Evolutionary conservation across 495 filamentous ascomycete genomes (phyloP).

Genomic region (Penicillium goetzii): DNA sequence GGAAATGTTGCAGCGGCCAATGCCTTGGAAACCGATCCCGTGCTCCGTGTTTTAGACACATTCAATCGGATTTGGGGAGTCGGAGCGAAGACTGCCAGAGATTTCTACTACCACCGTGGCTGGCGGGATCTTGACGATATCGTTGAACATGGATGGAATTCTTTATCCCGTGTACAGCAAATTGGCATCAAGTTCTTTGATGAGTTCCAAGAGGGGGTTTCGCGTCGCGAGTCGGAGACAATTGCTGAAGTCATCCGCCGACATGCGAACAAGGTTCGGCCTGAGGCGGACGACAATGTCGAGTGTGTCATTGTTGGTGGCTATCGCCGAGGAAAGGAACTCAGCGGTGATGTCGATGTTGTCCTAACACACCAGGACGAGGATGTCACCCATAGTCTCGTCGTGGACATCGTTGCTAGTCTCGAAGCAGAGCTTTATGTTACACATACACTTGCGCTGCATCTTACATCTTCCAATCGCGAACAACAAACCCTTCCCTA

Average conservation of each 20-base stretch:
- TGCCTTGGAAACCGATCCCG: constrained; percentile 65
- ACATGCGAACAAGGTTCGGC: constrained; percentile 60
- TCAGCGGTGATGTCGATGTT: constrained; percentile 81
- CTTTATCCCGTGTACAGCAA: constrained; percentile 78
- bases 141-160: constrained; percentile 78
- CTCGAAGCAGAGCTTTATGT: constrained; percentile 73
- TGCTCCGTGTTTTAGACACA: constrained; percentile 61
- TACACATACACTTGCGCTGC: constrained; percentile 78
- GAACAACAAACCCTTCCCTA: constrained; percentile 70
- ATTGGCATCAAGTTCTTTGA: constrained; percentile 97
- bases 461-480: constrained; percentile 65
- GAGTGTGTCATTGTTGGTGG: constrained; percentile 80
- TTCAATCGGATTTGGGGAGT: constrained; percentile 92
- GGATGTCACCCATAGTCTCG: constrained; percentile 62
- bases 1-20: constrained; percentile 64
- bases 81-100: constrained; percentile 76
- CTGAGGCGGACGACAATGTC: constrained; percentile 50
- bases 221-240: constrained; percentile 70
- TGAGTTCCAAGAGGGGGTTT: constrained; percentile 74
- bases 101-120: constrained; percentile 77
- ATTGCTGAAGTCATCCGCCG: constrained; percentile 65
- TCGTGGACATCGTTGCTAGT: constrained; percentile 66
- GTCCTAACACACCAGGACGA: constrained; percentile 81
- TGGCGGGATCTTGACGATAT: constrained; percentile 85
- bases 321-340: constrained; percentile 78